These are phyloP conservation scores for Meyerozyma elateridarum DNA, from an alignment of 1,139 yeast genomes.

Conservation along the genomic window DNA sequence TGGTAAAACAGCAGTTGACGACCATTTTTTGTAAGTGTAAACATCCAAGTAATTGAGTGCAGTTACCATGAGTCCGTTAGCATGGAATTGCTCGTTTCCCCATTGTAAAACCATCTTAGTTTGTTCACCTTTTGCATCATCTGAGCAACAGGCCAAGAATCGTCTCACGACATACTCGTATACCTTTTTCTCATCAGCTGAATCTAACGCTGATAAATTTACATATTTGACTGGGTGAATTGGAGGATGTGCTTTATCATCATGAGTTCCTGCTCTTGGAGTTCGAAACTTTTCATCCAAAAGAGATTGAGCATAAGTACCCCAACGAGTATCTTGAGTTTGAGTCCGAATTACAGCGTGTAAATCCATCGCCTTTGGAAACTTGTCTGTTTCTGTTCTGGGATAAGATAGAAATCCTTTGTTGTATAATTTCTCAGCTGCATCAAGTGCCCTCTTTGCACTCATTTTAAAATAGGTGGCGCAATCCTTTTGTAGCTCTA, in stretches of 20 bases:
- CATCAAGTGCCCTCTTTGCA: constrained; percentile 75
- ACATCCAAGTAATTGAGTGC: constrained; percentile 77
- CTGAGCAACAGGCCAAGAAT: constrained; percentile 87
- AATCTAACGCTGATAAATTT: constrained; percentile 27
- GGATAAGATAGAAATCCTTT: constrained; percentile 90
- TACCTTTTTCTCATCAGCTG: constrained; percentile 59
- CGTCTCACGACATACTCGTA: constrained; percentile 85
- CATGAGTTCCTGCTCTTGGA: constrained; percentile 79
- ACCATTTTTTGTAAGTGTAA: constrained; percentile 79
- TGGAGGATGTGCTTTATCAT: constrained; percentile 98
- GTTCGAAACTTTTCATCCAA: constrained; percentile 35
- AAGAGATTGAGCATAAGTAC: constrained; percentile 37
- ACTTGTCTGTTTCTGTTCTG: constrained; percentile 92
- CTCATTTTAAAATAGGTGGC: constrained; percentile 68
- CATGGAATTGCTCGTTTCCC: constrained; percentile 69
- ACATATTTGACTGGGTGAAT: constrained; percentile 78
- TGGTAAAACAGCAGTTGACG: constrained; percentile 62
- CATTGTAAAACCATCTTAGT: constrained; percentile 65
- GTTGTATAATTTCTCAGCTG: constrained; percentile 84
- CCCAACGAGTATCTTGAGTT: constrained; percentile 45
- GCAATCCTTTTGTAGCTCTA: constrained; percentile 88
- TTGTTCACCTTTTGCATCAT: constrained; percentile 77
- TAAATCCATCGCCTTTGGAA: constrained; percentile 73
- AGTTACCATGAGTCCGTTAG: constrained; percentile 67
- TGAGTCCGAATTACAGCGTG: constrained; percentile 58